Evolutionary conservation across 768 basidiomycete genomes (phyloP).

Genomic region (Agrocybe praecox): DNA sequence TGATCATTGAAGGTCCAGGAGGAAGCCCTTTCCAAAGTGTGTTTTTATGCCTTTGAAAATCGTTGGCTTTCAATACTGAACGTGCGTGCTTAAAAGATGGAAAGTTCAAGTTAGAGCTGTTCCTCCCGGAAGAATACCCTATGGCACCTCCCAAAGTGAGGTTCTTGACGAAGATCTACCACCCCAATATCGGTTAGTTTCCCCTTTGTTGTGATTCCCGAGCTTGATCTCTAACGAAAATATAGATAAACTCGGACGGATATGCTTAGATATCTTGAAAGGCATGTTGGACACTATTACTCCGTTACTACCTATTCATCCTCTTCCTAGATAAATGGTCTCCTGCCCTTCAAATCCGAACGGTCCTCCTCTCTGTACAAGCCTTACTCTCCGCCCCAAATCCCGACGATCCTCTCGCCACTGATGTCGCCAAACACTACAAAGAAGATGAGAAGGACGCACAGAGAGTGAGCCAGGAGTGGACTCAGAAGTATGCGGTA

Average conservation of each 20-base stretch:
- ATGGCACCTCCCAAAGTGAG: constrained; percentile 99
- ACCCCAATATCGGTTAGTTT: constrained; percentile 94
- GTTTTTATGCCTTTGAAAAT: constrained; percentile 14
- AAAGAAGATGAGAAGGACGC: constrained; percentile 97
- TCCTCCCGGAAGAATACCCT: constrained; percentile 98
- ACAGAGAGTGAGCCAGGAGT: constrained; percentile 89
- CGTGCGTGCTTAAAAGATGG: constrained; percentile 59
- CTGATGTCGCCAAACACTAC: constrained; percentile 97
- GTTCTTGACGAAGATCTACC: constrained; percentile 98
- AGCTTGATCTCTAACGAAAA: constrained; percentile 2
- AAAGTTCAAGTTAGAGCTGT: constrained; percentile 93
- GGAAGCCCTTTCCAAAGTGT: constrained; percentile 90
- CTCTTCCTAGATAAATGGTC: constrained; percentile 90
- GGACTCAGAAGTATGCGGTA: constrained; percentile 90
- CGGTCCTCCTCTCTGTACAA: constrained; percentile 94
- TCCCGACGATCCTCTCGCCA: constrained; percentile 93
- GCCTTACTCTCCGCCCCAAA: constrained; percentile 96
- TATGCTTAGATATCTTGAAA: constrained; percentile 98
- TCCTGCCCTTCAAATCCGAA: constrained; percentile 97
- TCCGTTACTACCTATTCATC: neutral
- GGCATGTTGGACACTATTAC: constrained; percentile 41
- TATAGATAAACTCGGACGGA: constrained; percentile 95
- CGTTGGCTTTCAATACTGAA: neutral
- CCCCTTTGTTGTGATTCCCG: neutral
- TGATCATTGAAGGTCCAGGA: constrained; percentile 92